Evolutionary conservation across 2,329 filamentous ascomycete genomes (phyloP), one percentile per base, ranked within the genome.

Genomic region (Penicillium vulpinum): DNA sequence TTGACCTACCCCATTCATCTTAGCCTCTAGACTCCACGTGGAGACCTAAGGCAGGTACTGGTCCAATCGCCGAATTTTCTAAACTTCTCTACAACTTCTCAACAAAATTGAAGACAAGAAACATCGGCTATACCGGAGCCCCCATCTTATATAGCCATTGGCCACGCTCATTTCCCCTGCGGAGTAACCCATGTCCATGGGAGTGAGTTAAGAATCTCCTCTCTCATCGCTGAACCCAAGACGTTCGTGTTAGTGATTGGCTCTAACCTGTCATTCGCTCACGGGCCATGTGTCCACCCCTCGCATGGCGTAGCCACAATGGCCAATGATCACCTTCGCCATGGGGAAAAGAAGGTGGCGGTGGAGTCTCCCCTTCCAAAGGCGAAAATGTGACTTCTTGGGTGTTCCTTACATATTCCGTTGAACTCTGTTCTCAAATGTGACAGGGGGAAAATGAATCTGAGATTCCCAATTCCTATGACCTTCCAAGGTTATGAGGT

Each of bases 231-330:
- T 53, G 26, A 36, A 46, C 29, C 39, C 56, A 51, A 52, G 52
- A 54, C 44, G 15, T 46, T 24, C 52, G 3, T 40, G 8, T 26
- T 4, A 15, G 3, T 46, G 28, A 66, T 66, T 66, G 63, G 63
- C 11, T 36, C 11, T 9, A 13, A 5, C n/a, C 21, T 22, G 26
- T 21, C 36, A n/a, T 39, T 22, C 41, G 53, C 50, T 57, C 61
- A 64, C 61, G 60, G 64, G 58, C 64, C 64, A 66, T 65, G 62
- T 63, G 58, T 63, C 62, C 62, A 54, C 62, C 63, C 64, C 64
- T 66, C 64, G 64, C 62, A 65, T 66, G 64, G 64, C 59, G 61
- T 63, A 1, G 22, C 26, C 46, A 31, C 13, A 49, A 46, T 47
- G 31, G 41, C 64, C 64, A 66, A 66, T 66, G 38, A 61, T 44